A percentile compares a stretch with the other conserved stretches of the same genome.
These are phyloP conservation scores for Halophytophthora batemanensis DNA, from an alignment of 352 stramenopile genomes.

Conservation along the genomic window DNA sequence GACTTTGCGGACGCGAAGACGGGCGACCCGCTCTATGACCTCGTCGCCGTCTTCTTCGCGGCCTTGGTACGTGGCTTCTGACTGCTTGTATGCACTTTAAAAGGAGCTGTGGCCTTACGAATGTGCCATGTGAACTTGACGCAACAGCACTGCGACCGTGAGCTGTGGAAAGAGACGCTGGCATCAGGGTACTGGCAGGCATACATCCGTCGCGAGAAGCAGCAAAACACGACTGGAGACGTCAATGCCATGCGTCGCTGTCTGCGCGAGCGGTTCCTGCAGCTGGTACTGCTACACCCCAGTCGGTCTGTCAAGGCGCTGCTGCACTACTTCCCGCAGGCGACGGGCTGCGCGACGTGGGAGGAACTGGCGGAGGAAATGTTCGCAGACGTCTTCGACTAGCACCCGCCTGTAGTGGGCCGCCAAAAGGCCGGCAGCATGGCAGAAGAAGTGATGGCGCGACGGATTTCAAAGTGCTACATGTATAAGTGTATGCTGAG, in stretches of 20 bases:
- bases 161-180: constrained; percentile 59
- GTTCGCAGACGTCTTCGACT: constrained; percentile 60
- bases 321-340: constrained; percentile 67
- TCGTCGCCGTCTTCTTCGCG: constrained; percentile 79
- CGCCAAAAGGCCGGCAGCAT: constrained; percentile 22
- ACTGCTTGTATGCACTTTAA: not conserved
- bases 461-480: constrained; percentile 35
- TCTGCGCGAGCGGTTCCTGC: constrained; percentile 65
- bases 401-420: no score
- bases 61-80: constrained; percentile 48
- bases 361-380: constrained; percentile 55
- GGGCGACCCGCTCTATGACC: constrained; percentile 83
- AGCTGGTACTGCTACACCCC: constrained; percentile 74
- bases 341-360: constrained; percentile 40
- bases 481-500: constrained; percentile 33
- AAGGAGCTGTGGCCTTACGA: constrained; percentile 6
- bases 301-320: constrained; percentile 65
- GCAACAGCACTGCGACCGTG: constrained; percentile 60
- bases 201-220: constrained; percentile 52
- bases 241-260: constrained; percentile 19
- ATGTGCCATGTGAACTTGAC: no score
- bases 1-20: constrained; percentile 88
- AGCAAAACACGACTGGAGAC: not conserved
- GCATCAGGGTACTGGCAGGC: constrained; percentile 65
- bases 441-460: constrained; percentile 7